Base-by-base conservation (phyloP, 805 yeast species). In the Lipomyces yamadae region DNA sequence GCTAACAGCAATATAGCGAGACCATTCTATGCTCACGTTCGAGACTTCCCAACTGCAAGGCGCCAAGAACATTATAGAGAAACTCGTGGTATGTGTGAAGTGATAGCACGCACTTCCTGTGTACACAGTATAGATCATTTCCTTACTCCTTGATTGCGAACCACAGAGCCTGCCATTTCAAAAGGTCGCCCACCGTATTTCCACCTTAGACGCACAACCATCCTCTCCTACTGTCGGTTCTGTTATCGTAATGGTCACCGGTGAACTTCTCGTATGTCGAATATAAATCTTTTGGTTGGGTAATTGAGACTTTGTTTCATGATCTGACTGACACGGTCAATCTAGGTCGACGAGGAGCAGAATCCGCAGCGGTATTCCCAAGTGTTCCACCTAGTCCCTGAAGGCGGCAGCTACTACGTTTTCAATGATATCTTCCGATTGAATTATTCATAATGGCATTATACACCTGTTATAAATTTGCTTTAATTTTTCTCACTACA, bases 161-260 rank as follows among this genome's bases (percentile, higher is more conserved):
- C 45, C 24, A 71, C 24, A 71, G 67, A 85, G 92, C 50, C 85
- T 95, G 75, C 97, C 97, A 61, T 95, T 95, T 84, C 89, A 85
- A 78, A 92, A 92, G 81, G 98, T 95, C 65, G 89, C 86, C 60
- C 99, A 95, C 83, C 86, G 96, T 82, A 89, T 95, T 77, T 88
- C 96, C 63, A 94, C 98, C 56, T 85, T 95, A 76, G 98, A 95
- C 76, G 98, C 98, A 57, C 99, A 95, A 82, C 99, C 99, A 60
- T 97, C 96, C 50, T 89, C 97, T 65, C 91, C 96, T 66, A 86
- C 83, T 74, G 94, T 95, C 70, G 81, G 80, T 37, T 98, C 94
- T 77, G 96, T 95, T 64, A 84, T 95, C 74, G 98, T 94, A 62
- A 89, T 95, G 95, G 98, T 95, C 74, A 95, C 99, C 63, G 99